phyloP scores from a whole-genome alignment of 2,329 filamentous ascomycete species.

The Tolypocladium pustulatum region DNA sequence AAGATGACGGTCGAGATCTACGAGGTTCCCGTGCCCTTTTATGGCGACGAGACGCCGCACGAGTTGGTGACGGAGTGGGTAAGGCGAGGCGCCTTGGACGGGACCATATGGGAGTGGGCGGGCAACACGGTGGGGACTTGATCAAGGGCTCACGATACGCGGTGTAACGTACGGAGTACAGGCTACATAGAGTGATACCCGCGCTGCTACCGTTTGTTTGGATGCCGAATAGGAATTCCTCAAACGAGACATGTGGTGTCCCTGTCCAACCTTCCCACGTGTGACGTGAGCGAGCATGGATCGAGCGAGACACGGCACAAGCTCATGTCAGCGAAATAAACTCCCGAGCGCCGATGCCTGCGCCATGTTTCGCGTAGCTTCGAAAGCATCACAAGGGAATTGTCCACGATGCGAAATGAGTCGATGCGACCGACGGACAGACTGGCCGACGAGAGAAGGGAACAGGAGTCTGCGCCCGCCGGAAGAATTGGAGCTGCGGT shows the following conservation, averaged over 20 bases:
- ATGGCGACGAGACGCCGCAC: slow-evolving; percentile 23
- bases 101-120: slow-evolving; percentile 27
- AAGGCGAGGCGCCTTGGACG: slow-evolving; percentile 27
- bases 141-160: neutral
- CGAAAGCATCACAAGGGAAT: neutral
- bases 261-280: neutral
- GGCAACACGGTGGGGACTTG: slow-evolving; percentile 8
- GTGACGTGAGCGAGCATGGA: neutral
- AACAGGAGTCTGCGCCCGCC: neutral
- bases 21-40: slow-evolving; percentile 27
- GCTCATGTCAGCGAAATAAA: neutral
- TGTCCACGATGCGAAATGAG: neutral
- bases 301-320: neutral
- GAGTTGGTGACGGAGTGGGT: slow-evolving; percentile 30
- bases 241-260: neutral
- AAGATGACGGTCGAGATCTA: slow-evolving; percentile 27
- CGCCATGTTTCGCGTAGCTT: neutral
- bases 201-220: neutral
- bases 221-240: neutral
- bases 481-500: neutral
- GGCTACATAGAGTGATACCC: neutral
- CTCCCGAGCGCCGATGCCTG: neutral
- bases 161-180: neutral
- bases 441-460: neutral
- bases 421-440: neutral